Base-by-base conservation (phyloP, 2,329 filamentous ascomycete species). In the Ciborinia camelliae region DNA sequence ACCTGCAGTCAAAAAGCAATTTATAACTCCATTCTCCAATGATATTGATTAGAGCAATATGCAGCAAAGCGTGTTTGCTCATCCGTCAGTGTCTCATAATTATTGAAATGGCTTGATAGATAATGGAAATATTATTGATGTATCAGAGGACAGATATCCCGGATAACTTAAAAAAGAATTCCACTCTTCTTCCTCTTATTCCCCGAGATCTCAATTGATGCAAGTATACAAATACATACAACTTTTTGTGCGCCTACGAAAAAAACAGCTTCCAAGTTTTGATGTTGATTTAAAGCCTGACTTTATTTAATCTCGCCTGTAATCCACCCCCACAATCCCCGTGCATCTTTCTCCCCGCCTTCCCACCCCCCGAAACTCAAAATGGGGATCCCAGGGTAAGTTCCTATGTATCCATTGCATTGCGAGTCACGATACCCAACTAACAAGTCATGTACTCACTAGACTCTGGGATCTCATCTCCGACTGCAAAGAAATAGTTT, bases 391-490 rank as follows among this genome's bases (percentile, higher is more conserved):
- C 41, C 41, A 47, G 55, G 55, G 55, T 58, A 45, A 35, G 55
- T 35, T 47, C 30, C 20, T 32, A 20, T 30, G 10, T 55, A 23
- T 26, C 12, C 28, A 15, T 14, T 28, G 0, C 14, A 37, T 23
- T 43, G 3, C 37, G 10, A n/a, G 41, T 45, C 55, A 58, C 55
- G n/a, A 47, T 5, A 35, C 30, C 26, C 28, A 26, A 26, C 28
- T 45, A 35, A 58, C 30, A 35, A 2, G n/a, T 1, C 20, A 26
- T 35, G 14, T 12, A 47, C 37, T 14, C 18, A 58, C 18, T 51
- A 63, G 52, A 64, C 60, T 66, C 3, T 67, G 66, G 66, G 58
- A 61, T 4, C 43, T 60, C 30, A 30, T 66, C 14, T 35, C 51
- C 23, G 43, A 65, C 12, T 62, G 58, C 15, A 60, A 67, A n/a